phyloP scores from a whole-genome alignment of 441 rosid species.

The Adansonia madagascariensis region DNA sequence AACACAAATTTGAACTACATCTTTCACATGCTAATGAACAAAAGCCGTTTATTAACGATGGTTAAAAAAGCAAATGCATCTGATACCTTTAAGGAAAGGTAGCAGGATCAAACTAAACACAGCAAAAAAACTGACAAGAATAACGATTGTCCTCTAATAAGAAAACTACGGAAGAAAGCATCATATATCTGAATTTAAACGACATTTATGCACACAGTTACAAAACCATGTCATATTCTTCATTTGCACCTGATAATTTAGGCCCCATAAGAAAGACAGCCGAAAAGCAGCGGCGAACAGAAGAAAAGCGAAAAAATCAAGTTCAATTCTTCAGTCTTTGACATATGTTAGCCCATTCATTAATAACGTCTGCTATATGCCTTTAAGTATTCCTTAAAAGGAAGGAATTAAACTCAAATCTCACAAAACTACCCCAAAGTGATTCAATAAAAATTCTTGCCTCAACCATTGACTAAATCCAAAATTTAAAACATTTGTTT shows the following conservation, averaged over 20 bases:
- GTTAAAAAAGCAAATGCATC: background rate
- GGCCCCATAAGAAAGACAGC: background rate
- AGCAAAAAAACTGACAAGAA: slow-evolving; percentile 1
- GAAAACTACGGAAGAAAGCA: slow-evolving; percentile 5
- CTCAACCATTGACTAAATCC: background rate
- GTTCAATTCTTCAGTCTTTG: background rate
- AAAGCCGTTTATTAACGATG: background rate
- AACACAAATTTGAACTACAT: background rate
- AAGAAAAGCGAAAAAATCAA: background rate
- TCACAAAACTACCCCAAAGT: background rate
- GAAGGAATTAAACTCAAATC: slow-evolving; percentile 8
- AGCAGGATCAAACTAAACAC: background rate
- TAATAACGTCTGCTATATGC: background rate
- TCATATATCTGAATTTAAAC: background rate
- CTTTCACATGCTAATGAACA: background rate
- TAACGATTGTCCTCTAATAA: background rate
- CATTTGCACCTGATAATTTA: background rate
- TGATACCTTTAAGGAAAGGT: background rate
- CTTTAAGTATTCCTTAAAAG: background rate
- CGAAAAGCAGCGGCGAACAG: background rate
- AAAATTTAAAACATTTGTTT: background rate
- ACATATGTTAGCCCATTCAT: background rate
- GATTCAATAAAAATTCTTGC: background rate
- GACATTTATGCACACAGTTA: background rate
- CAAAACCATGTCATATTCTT: background rate